A percentile compares a stretch with the other conserved stretches of the same genome.
These are phyloP conservation scores for Nigrospora oryzae DNA, from an alignment of 2,329 filamentous ascomycete genomes.

Conservation along the genomic window DNA sequence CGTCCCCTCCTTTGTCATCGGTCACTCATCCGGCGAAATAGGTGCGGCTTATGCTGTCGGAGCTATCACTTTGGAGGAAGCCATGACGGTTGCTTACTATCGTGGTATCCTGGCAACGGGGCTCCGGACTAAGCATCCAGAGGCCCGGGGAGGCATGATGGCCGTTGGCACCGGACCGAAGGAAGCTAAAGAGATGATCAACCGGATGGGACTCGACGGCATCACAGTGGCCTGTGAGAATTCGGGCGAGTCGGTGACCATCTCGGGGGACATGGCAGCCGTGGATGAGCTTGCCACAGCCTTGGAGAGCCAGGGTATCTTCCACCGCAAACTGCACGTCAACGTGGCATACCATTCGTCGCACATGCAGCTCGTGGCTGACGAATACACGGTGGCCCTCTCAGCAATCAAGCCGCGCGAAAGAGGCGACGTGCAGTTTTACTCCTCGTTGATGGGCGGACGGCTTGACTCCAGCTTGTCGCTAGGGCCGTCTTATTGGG, in stretches of 20 bases:
- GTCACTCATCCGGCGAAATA: constrained; percentile 30
- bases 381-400: constrained; percentile 4
- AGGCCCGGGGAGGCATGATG: constrained; percentile 17
- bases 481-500: background rate
- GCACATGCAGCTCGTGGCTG: constrained; percentile 16
- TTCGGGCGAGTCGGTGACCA: constrained; percentile 18
- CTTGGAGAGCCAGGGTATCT: constrained; percentile 11
- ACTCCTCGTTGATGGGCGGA: constrained; percentile 1
- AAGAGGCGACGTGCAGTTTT: constrained; percentile 3
- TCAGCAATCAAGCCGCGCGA: background rate
- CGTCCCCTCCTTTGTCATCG: constrained; percentile 17
- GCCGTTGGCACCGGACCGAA: constrained; percentile 14
- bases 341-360: constrained; percentile 23
- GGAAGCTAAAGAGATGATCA: constrained; percentile 1
- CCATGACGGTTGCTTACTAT: constrained; percentile 8
- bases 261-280: constrained; percentile 17
- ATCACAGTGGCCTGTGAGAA: constrained; percentile 20
- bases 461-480: background rate
- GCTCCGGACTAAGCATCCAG: background rate
- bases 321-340: constrained; percentile 17
- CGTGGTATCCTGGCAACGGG: constrained; percentile 5
- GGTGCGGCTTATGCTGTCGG: constrained; percentile 22
- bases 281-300: constrained; percentile 9
- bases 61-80: constrained; percentile 6
- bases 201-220: background rate